These are phyloP conservation scores for Colletotrichum magnum DNA, from an alignment of 2,329 filamentous ascomycete species.

Conservation along the genomic window DNA sequence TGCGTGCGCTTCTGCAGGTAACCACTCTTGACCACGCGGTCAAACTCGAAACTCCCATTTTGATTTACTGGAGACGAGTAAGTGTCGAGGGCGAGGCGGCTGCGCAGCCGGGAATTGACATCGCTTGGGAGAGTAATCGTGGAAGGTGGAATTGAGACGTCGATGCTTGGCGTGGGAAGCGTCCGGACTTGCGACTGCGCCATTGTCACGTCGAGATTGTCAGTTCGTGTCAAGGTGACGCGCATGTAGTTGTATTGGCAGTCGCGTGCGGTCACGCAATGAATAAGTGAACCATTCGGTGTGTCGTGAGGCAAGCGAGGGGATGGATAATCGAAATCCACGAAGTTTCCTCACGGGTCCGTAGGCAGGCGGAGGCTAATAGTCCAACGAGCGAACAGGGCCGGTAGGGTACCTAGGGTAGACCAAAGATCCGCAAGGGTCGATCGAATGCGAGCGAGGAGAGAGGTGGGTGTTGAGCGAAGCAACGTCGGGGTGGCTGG, in stretches of 20 bases:
- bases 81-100: constrained; percentile 70
- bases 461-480: constrained; percentile 7
- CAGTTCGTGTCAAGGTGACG: constrained; percentile 20
- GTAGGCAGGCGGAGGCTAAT: constrained; percentile 15
- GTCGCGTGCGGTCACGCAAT: constrained; percentile 34
- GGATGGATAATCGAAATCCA: background rate
- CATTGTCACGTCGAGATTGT: constrained; percentile 27
- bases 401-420: background rate
- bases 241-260: constrained; percentile 19
- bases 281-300: constrained; percentile 31
- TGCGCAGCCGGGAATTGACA: constrained; percentile 49
- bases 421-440: constrained; percentile 5
- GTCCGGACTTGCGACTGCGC: constrained; percentile 37
- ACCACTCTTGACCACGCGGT: constrained; percentile 91
- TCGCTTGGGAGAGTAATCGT: constrained; percentile 42
- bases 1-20: constrained; percentile 89
- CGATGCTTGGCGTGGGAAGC: constrained; percentile 29
- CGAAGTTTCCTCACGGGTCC: too few species aligned
- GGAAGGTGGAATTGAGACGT: constrained; percentile 44
- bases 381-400: background rate
- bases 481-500: constrained; percentile 36
- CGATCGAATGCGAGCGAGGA: background rate
- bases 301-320: constrained; percentile 4
- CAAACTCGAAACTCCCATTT: constrained; percentile 96
- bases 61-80: constrained; percentile 88